These are phyloP conservation scores for Rhodocollybia butyracea DNA, from an alignment of 768 basidiomycete genomes.

Conservation along the genomic window DNA sequence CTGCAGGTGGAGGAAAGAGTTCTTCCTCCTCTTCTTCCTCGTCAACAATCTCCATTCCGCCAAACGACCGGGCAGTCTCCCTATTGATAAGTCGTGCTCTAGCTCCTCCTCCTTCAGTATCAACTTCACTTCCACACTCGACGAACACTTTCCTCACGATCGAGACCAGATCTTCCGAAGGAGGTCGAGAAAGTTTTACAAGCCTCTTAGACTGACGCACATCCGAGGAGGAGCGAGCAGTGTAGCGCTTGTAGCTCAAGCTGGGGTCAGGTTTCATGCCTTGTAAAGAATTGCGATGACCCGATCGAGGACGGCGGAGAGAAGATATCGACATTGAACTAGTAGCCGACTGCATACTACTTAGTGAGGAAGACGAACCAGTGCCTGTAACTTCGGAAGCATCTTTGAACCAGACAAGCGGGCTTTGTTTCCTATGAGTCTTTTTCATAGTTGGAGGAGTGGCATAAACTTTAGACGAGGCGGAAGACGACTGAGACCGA, in stretches of 20 bases:
- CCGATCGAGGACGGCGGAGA: background rate
- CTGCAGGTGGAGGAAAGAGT: too few species aligned
- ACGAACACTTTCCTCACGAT: constrained; percentile 5
- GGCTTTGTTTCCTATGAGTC: constrained; percentile 6
- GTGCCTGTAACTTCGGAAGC: background rate
- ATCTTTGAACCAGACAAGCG: constrained; percentile 5
- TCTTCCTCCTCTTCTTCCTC: constrained; percentile 9
- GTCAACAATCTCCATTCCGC: constrained; percentile 8
- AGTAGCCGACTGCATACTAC: background rate
- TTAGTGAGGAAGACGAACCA: background rate
- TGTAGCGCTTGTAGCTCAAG: background rate
- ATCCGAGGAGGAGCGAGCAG: background rate
- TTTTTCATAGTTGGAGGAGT: background rate
- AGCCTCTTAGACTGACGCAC: background rate
- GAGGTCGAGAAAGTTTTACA: background rate
- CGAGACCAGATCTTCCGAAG: constrained; percentile 3
- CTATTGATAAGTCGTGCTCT: constrained; percentile 1
- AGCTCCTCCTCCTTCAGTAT: constrained; percentile 1
- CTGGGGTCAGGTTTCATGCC: background rate
- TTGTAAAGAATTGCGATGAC: background rate
- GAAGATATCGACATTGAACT: background rate
- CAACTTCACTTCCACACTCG: constrained; percentile 1
- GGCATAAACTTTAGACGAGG: background rate
- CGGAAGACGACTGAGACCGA: background rate
- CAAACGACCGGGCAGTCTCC: constrained; percentile 4